Conservation (phyloP, 805 yeast species). For the Sungouiozyma ichnusensis region DNA sequence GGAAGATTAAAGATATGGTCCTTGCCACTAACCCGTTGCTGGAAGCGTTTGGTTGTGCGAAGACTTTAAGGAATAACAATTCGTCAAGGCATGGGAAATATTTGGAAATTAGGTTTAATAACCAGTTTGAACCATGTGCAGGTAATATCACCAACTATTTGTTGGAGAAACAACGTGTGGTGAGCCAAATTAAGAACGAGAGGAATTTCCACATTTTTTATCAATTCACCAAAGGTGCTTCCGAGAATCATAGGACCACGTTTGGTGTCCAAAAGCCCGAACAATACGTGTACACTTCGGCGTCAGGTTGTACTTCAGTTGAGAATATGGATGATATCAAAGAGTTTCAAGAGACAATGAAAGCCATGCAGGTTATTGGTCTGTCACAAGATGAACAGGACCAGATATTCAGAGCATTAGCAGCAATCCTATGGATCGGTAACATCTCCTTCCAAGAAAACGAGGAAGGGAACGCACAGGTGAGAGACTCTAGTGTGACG, state of each 20-base stretch:
- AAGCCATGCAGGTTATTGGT: constrained; percentile 86
- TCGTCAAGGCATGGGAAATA: constrained; percentile 97
- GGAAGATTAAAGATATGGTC: constrained; percentile 91
- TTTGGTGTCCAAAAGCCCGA: constrained; percentile 94
- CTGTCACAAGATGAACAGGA: constrained; percentile 77
- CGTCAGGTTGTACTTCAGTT: constrained; percentile 76
- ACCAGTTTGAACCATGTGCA: constrained; percentile 77
- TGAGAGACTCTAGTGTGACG: constrained; percentile 83
- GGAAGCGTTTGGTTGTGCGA: constrained; percentile 98
- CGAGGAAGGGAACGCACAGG: constrained; percentile 73
- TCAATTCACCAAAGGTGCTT: constrained; percentile 87
- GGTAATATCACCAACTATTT: constrained; percentile 94
- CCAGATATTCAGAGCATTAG: constrained; percentile 71
- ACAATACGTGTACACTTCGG: constrained; percentile 79
- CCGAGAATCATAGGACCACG: constrained; percentile 67
- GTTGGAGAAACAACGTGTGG: constrained; percentile 92
- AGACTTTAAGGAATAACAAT: constrained; percentile 93
- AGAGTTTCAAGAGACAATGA: constrained; percentile 71
- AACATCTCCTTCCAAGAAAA: constrained; percentile 79
- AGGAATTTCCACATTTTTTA: constrained; percentile 96
- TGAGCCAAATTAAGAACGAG: constrained; percentile 85
- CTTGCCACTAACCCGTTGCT: constrained; percentile 94
- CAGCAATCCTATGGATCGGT: constrained; percentile 90
- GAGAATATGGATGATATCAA: constrained; percentile 73
- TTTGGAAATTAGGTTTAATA: constrained; percentile 79